Conservation (phyloP, 805 yeast genomes). For the Saccharomycopsis guyanensis region DNA sequence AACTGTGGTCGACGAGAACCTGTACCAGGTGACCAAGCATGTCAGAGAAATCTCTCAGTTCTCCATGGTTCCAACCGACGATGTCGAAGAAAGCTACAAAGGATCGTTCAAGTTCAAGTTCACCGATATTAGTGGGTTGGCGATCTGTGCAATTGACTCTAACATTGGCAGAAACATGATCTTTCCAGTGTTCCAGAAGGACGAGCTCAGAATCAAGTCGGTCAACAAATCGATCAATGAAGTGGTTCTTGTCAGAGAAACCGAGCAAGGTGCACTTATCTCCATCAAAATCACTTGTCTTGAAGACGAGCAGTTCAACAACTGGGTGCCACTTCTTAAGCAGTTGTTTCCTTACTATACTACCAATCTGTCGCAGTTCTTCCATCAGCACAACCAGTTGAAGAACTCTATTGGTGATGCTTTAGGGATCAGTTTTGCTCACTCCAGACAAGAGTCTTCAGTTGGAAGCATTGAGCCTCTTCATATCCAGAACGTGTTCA, state of each 20-base stretch:
- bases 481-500: neutral
- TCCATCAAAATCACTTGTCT: conserved; percentile 13
- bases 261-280: neutral
- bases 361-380: conserved; percentile 62
- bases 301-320: conserved; percentile 17
- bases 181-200: conserved; percentile 29
- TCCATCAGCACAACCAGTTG: conserved; percentile 69
- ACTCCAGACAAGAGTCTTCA: neutral
- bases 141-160: conserved; percentile 27
- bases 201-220: conserved; percentile 24
- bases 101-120: conserved; percentile 17
- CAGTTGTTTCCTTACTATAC: conserved; percentile 31
- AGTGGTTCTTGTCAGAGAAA: conserved; percentile 4
- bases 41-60: conserved; percentile 9
- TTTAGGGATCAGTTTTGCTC: conserved; percentile 16
- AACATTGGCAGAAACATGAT: conserved; percentile 27
- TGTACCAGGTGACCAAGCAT: conserved; percentile 2
- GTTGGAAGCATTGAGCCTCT: neutral
- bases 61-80: conserved; percentile 12
- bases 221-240: conserved; percentile 16
- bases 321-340: conserved; percentile 18
- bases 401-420: conserved; percentile 9
- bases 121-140: conserved; percentile 19
- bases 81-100: conserved; percentile 18
- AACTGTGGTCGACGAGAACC: neutral